A percentile compares a stretch with the other conserved stretches of the same genome.
Evolutionary conservation across 176 grass and related monocot genomes (phyloP).

Genomic region (Oryza officinalis): DNA sequence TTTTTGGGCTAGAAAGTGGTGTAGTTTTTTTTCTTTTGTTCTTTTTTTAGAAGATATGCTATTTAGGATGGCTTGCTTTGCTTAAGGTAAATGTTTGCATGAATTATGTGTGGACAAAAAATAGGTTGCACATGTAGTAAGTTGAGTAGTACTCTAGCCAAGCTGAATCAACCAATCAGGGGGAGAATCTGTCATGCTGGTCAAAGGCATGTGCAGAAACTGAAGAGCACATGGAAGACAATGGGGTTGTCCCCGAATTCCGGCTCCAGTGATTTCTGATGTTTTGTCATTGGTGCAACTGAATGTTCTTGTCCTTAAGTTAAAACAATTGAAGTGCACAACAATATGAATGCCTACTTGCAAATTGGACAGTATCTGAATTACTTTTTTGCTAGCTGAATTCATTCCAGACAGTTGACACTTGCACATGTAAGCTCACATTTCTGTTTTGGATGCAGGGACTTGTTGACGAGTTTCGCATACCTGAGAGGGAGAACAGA

Average conservation of each 20-base stretch:
- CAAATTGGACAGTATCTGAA: neutral
- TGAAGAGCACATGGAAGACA: constrained; percentile 45
- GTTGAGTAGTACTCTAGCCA: constrained; percentile 8
- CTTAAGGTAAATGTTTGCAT: neutral
- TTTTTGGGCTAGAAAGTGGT: constrained; percentile 19
- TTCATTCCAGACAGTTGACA: neutral
- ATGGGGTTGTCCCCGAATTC: constrained; percentile 14
- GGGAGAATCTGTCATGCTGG: constrained; percentile 10
- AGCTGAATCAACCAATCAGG: constrained; percentile 22
- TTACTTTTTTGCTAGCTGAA: constrained; percentile 1
- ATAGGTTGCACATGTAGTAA: neutral
- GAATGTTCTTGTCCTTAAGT: constrained; percentile 1
- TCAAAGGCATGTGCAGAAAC: constrained; percentile 39
- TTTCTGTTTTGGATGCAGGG: constrained; percentile 52
- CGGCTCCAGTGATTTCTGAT: neutral
- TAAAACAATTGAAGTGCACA: neutral
- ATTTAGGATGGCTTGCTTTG: no score
- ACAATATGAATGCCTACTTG: neutral
- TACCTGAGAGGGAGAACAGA: constrained; percentile 74
- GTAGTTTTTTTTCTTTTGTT: neutral
- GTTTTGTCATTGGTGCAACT: constrained; percentile 11
- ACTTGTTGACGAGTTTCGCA: constrained; percentile 78
- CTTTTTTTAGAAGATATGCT: neutral
- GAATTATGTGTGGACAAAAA: constrained; percentile 10
- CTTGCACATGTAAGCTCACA: constrained; percentile 26